Evolutionary conservation across 768 basidiomycete species (phyloP).

Genomic region (Podaxis pistillaris): DNA sequence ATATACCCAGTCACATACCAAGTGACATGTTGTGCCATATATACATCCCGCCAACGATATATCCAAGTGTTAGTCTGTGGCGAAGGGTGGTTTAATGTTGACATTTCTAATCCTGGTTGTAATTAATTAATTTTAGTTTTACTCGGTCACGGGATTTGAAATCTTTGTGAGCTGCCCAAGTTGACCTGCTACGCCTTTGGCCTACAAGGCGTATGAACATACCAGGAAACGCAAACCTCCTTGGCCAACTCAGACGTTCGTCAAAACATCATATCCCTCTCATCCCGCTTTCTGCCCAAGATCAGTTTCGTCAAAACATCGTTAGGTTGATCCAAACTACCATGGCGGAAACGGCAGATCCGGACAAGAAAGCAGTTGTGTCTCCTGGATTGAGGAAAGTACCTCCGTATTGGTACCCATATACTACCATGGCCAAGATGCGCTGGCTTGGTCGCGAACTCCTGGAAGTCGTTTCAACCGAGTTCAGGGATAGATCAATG

Average conservation of each 20-base stretch:
- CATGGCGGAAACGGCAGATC: slow-evolving; percentile 16
- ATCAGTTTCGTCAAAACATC: slow-evolving; percentile 59
- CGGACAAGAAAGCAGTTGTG: slow-evolving; percentile 25
- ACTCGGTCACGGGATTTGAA: slow-evolving; percentile 7
- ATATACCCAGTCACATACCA: too few species aligned
- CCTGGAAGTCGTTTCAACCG: slow-evolving; percentile 89
- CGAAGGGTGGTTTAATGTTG: too few species aligned
- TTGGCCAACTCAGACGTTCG: slow-evolving; percentile 30
- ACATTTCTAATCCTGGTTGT: not conserved
- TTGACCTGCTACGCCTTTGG: not conserved
- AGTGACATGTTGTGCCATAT: too few species aligned
- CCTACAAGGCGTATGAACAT: not conserved
- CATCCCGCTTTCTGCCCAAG: slow-evolving; percentile 46
- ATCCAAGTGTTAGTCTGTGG: too few species aligned
- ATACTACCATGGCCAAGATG: slow-evolving; percentile 89
- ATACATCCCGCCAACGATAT: too few species aligned
- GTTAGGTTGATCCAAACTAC: slow-evolving; percentile 49
- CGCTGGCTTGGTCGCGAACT: slow-evolving; percentile 88
- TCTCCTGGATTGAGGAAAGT: slow-evolving; percentile 69
- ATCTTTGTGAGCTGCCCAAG: not conserved
- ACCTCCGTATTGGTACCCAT: slow-evolving; percentile 89
- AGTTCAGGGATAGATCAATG: slow-evolving; percentile 90
- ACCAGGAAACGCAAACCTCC: not conserved
- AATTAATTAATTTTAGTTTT: not conserved
- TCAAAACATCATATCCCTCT: slow-evolving; percentile 38